phyloP scores from a whole-genome alignment of 192 early-diverging fungal genomes.

The Podila epicladia region DNA sequence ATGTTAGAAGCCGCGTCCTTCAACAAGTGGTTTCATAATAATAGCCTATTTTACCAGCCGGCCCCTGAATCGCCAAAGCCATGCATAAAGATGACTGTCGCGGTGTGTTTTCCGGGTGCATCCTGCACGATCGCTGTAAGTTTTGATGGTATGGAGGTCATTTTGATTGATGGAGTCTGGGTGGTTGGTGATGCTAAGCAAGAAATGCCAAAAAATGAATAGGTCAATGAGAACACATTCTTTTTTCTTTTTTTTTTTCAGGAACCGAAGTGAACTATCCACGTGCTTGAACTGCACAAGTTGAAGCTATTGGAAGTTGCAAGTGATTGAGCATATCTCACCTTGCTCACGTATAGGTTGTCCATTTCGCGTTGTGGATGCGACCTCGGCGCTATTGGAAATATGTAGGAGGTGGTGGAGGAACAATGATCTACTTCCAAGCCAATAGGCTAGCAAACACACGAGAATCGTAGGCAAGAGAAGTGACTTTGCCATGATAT shows the following conservation, averaged over 20 bases:
- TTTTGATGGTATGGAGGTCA: slow-evolving; percentile 12
- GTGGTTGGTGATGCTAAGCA: background rate
- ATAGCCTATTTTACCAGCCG: slow-evolving; percentile 55
- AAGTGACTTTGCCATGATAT: too few relatives aligned
- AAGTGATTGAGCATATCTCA: background rate
- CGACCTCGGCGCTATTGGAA: too few relatives aligned
- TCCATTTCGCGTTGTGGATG: too few relatives aligned
- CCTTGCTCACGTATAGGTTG: background rate
- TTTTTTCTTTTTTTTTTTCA: too few relatives aligned
- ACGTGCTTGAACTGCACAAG: background rate
- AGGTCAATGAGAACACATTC: too few relatives aligned
- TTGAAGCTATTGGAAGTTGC: slow-evolving; percentile 9
- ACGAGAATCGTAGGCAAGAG: too few relatives aligned
- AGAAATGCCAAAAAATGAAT: background rate
- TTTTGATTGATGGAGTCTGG: background rate
- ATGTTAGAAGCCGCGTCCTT: background rate
- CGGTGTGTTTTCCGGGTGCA: slow-evolving; percentile 58
- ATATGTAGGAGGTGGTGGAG: too few relatives aligned
- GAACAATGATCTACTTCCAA: too few relatives aligned
- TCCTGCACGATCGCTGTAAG: slow-evolving; percentile 54
- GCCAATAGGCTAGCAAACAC: too few relatives aligned
- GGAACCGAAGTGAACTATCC: too few relatives aligned
- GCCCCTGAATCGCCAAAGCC: slow-evolving; percentile 70
- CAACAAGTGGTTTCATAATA: background rate
- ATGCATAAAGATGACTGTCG: slow-evolving; percentile 66